phyloP scores from a whole-genome alignment of 2,329 filamentous ascomycete species.

The Colletotrichum sp. region DNA sequence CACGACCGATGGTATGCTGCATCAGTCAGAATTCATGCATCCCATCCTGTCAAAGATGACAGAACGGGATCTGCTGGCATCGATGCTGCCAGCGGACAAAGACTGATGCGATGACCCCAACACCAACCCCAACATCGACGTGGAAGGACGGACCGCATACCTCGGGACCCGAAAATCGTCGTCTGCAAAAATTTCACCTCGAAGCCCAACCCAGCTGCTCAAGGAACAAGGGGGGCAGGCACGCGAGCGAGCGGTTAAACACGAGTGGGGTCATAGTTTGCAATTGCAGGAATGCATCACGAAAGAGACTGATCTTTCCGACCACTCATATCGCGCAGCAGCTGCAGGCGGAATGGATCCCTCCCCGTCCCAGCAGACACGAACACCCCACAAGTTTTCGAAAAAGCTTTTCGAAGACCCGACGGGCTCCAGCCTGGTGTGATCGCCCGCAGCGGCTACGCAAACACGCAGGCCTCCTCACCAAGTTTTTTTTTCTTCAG shows the following conservation, averaged over 20 bases:
- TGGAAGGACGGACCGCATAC: background rate
- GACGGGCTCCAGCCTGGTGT: background rate
- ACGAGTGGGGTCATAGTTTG: background rate
- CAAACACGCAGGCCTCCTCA: background rate
- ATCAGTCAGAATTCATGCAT: background rate
- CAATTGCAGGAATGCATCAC: background rate
- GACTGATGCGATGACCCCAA: background rate
- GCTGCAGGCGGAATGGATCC: background rate
- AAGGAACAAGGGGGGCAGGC: background rate
- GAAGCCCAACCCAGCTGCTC: background rate
- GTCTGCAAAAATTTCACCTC: background rate
- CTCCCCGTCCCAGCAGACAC: background rate
- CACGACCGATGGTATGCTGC: background rate
- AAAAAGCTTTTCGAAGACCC: background rate
- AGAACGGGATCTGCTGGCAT: background rate
- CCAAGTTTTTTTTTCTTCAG: constrained; percentile 4
- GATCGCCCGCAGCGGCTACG: background rate
- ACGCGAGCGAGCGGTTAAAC: background rate
- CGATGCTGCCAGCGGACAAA: background rate
- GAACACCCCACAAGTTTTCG: background rate
- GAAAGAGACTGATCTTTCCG: background rate
- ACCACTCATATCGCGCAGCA: constrained; percentile 7
- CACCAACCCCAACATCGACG: background rate
- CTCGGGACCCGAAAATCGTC: background rate
- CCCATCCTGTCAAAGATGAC: background rate